Evolutionary conservation across 805 yeast species (phyloP).

Genomic region (Candida pseudoglaebosa): DNA sequence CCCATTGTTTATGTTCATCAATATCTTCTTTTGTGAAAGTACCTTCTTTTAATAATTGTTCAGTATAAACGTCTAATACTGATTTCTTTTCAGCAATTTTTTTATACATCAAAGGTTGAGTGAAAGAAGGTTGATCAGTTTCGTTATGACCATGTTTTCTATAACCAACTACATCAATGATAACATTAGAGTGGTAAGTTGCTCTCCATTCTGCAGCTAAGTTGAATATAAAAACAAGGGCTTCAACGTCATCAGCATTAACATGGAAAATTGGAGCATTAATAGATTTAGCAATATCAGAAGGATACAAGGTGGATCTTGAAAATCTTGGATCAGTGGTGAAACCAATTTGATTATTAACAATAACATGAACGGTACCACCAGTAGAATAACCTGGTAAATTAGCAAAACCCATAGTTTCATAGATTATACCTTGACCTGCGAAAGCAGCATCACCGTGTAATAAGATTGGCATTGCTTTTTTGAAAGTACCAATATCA

Average conservation of each 20-base stretch:
- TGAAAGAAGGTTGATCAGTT: constrained; percentile 98
- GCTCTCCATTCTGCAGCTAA: constrained; percentile 99
- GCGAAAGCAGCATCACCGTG: constrained; percentile 99
- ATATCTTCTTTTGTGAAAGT: constrained; percentile 87
- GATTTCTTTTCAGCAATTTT: constrained; percentile 85
- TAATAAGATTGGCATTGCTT: constrained; percentile 87
- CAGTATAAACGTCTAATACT: constrained; percentile 81
- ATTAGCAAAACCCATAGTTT: constrained; percentile 91
- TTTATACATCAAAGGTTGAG: constrained; percentile 97
- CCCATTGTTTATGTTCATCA: constrained; percentile 96
- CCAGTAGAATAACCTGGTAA: constrained; percentile 97
- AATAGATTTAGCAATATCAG: constrained; percentile 93
- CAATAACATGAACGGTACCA: constrained; percentile 95
- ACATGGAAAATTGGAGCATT: constrained; percentile 99
- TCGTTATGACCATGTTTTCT: constrained; percentile 99
- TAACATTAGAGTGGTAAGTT: constrained; percentile 92
- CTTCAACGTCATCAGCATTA: constrained; percentile 96
- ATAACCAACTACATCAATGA: constrained; percentile 96
- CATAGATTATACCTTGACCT: constrained; percentile 98
- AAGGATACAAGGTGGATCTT: constrained; percentile 96
- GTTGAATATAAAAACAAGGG: constrained; percentile 84
- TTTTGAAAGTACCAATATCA: constrained; percentile 76
- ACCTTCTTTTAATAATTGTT: constrained; percentile 77
- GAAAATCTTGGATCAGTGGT: constrained; percentile 98
- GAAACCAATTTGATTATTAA: constrained; percentile 98